Conservation (phyloP, 2,329 filamentous ascomycete species). For the Aspergillus persii region DNA sequence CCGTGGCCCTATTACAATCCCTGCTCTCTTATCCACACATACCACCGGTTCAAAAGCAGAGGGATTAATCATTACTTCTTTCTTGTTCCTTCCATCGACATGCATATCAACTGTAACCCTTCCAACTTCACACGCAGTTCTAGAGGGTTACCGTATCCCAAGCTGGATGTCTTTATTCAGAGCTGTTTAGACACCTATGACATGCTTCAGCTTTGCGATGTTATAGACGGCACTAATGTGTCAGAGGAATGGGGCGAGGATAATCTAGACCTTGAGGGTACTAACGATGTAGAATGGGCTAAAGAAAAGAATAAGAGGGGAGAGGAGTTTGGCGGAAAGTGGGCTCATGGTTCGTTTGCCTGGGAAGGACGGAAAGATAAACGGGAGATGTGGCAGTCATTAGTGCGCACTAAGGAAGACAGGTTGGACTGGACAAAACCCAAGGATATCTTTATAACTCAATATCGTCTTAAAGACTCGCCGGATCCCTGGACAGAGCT, state of each 20-base stretch:
- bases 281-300: slow-evolving; percentile 27
- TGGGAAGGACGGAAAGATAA: slow-evolving; percentile 22
- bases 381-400: slow-evolving; percentile 24
- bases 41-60: slow-evolving; percentile 28
- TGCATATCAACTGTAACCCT: slow-evolving; percentile 23
- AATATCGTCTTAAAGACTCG: slow-evolving; percentile 25
- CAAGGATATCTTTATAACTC: slow-evolving; percentile 24
- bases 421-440: slow-evolving; percentile 28
- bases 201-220: slow-evolving; percentile 26
- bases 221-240: slow-evolving; percentile 30
- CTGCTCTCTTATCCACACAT: slow-evolving; percentile 26
- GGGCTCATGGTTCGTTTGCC: slow-evolving; percentile 26
- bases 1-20: slow-evolving; percentile 21
- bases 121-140: slow-evolving; percentile 26
- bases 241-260: slow-evolving; percentile 28
- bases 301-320: slow-evolving; percentile 24
- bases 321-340: slow-evolving; percentile 22
- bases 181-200: slow-evolving; percentile 28
- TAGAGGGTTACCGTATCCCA: slow-evolving; percentile 29
- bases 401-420: slow-evolving; percentile 25
- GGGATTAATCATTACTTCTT: slow-evolving; percentile 28
- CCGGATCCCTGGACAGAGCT: slow-evolving; percentile 28
- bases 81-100: slow-evolving; percentile 25
- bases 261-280: slow-evolving; percentile 25
- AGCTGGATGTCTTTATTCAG: slow-evolving; percentile 26